These are phyloP conservation scores for Leersia perrieri DNA, from an alignment of 176 grass and related monocot genomes.

Conservation along the genomic window DNA sequence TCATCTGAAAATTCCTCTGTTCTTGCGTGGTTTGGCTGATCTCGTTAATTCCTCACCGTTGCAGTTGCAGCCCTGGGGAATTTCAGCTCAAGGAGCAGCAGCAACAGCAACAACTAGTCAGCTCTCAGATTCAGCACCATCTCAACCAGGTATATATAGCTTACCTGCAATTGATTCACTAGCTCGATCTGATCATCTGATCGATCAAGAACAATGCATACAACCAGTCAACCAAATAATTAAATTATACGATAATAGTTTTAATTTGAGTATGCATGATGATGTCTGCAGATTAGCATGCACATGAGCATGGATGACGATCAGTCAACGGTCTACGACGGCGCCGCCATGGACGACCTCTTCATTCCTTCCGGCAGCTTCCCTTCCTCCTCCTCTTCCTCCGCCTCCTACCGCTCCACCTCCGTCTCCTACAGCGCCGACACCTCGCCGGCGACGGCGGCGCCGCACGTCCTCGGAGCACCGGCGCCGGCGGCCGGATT, in stretches of 20 bases:
- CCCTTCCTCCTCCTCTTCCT: background rate
- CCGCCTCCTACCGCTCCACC: conserved; percentile 34
- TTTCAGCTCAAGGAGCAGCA: conserved; percentile 6
- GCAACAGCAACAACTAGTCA: conserved; percentile 2
- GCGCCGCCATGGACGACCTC: conserved; percentile 8
- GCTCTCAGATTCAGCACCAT: conserved; percentile 32
- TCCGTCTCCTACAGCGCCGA: conserved; percentile 44
- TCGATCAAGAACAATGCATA: background rate
- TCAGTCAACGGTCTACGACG: background rate
- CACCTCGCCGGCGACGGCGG: conserved; percentile 7
- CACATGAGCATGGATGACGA: conserved; percentile 40
- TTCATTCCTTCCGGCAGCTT: background rate
- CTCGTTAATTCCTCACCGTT: too few species aligned
- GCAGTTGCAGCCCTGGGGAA: conserved; percentile 23
- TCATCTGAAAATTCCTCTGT: background rate
- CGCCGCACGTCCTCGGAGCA: background rate
- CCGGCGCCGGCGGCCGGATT: background rate
- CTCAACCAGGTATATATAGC: conserved; percentile 50
- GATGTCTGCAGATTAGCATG: conserved; percentile 44
- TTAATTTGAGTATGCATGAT: background rate
- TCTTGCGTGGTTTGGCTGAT: background rate
- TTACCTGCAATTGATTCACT: background rate
- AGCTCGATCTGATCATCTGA: background rate
- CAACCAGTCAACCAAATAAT: too few species aligned
- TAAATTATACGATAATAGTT: background rate